These are phyloP conservation scores for Taphrina confusa DNA, from an alignment of 1,139 yeast species.

Conservation along the genomic window DNA sequence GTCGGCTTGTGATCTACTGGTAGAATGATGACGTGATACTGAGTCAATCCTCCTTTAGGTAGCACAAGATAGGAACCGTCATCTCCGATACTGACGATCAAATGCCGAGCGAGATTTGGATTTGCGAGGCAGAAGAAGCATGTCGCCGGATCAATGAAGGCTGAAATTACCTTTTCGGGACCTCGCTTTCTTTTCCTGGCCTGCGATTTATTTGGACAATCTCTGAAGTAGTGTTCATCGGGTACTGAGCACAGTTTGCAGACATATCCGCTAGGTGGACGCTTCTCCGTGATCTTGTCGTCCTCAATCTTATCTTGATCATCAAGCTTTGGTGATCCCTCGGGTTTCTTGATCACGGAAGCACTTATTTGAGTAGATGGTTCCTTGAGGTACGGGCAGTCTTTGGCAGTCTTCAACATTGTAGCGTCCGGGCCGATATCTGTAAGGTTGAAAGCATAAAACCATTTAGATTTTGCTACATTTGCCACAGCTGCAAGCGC, in stretches of 20 bases:
- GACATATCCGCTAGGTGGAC: slow-evolving; percentile 35
- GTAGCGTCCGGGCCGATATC: slow-evolving; percentile 23
- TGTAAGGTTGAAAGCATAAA: slow-evolving; percentile 63
- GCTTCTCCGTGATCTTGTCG: slow-evolving; percentile 38
- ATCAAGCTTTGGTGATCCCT: slow-evolving; percentile 14
- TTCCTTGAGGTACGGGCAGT: slow-evolving; percentile 38
- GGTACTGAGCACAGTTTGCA: slow-evolving; percentile 29
- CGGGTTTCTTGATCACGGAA: background rate
- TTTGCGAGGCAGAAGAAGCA: slow-evolving; percentile 87
- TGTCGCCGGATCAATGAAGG: slow-evolving; percentile 43
- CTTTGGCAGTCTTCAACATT: slow-evolving; percentile 32
- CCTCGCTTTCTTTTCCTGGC: slow-evolving; percentile 32
- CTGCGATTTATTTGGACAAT: slow-evolving; percentile 34
- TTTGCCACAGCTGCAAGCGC: slow-evolving; percentile 63
- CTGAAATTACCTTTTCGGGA: slow-evolving; percentile 32
- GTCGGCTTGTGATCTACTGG: slow-evolving; percentile 76
- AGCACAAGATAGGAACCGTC: slow-evolving; percentile 66
- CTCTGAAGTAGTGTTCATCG: slow-evolving; percentile 25
- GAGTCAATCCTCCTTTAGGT: slow-evolving; percentile 83
- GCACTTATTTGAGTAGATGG: slow-evolving; percentile 41
- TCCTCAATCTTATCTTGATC: slow-evolving; percentile 36
- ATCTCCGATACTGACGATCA: slow-evolving; percentile 71
- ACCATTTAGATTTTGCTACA: slow-evolving; percentile 58
- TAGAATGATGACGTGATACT: slow-evolving; percentile 71
- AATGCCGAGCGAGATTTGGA: slow-evolving; percentile 73